Conservation (phyloP, 1,284 basidiomycete genomes). For the Athelia sp. region DNA sequence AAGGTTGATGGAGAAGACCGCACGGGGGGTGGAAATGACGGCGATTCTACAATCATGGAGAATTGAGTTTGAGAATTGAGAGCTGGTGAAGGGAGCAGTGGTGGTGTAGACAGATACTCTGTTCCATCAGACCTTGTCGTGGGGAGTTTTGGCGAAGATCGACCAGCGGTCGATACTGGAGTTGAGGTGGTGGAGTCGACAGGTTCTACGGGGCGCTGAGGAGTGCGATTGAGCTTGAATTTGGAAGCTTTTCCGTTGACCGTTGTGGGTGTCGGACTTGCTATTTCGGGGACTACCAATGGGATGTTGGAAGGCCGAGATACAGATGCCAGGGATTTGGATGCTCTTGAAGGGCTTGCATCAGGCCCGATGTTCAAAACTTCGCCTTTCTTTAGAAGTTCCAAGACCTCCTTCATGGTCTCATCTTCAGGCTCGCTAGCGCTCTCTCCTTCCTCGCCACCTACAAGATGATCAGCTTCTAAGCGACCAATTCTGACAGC, state of each 20-base stretch:
- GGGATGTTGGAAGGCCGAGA: not conserved
- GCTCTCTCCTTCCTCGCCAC: constrained; percentile 48
- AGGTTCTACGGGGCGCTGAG: constrained; percentile 18
- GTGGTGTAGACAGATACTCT: constrained; percentile 1
- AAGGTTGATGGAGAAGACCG: constrained; percentile 10
- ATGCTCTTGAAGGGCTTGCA: constrained; percentile 10
- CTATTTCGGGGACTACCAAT: constrained; percentile 9
- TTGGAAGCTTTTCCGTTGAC: constrained; percentile 28
- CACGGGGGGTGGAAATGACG: constrained; percentile 25
- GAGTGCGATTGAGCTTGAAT: constrained; percentile 30
- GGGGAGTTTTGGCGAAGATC: constrained; percentile 28
- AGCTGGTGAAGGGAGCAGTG: constrained; percentile 5
- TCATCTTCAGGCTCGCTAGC: constrained; percentile 53
- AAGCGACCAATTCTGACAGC: constrained; percentile 61
- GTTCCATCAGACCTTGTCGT: constrained; percentile 21
- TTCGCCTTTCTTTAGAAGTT: constrained; percentile 51
- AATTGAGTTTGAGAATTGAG: constrained; percentile 13
- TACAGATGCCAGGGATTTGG: constrained; percentile 10
- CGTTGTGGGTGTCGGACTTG: constrained; percentile 16
- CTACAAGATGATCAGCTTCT: constrained; percentile 49
- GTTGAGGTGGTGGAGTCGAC: constrained; percentile 16
- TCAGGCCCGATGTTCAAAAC: constrained; percentile 55
- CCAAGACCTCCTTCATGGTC: constrained; percentile 46
- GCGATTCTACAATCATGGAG: constrained; percentile 29
- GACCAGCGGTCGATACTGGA: constrained; percentile 18